Base-by-base conservation (phyloP, 2,329 filamentous ascomycete species). In the Penicillium sp. region DNA sequence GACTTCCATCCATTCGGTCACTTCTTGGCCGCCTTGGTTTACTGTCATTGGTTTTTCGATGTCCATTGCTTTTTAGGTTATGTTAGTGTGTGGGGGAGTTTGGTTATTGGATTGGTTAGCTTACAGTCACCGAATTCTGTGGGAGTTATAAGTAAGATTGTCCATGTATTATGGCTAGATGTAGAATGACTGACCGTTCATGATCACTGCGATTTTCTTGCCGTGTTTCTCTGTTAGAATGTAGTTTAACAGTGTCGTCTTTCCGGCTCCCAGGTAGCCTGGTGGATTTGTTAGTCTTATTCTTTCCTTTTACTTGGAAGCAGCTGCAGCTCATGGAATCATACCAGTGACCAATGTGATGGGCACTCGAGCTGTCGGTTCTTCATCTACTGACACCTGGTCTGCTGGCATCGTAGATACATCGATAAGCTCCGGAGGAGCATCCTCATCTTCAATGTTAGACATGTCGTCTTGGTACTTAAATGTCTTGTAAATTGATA, bases 1-100 rank as follows among this genome's bases (percentile, higher is more conserved):
- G 45, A 99, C 83, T 54, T 96, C 91, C 25, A 99, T 82, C 88
- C 95, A 99, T 75, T 95, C 90, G 65, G 93, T 86, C 6, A 92
- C 88, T 64, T 89, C 81, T 64, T 92, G 82, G 33, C 84, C 87
- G 51, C 86, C 87, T 66, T 91, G 84, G 67, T 86, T 95, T 59
- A 99, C 84, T 0, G 92, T 97, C 54, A 99, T 78, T 36, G 90
- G 91, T 68, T 95, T 96, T 70, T 99, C 93, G 57, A 99, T 95
- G 64, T 97, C 92, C 61, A 90, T 80, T 46, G 92, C 89, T 91
- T 55, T 22, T 89, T n/a, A n/a, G n/a, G n/a, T 91, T 55, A 43
- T 43, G 50, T 55, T 31, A 41, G 29, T 27, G n/a, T 25, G 7
- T 35, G 19, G 10, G n/a, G n/a, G 25, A 19, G n/a, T 13, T 25